Base-by-base conservation (phyloP, 1,139 yeast genomes). In the Taphrina communis region DNA sequence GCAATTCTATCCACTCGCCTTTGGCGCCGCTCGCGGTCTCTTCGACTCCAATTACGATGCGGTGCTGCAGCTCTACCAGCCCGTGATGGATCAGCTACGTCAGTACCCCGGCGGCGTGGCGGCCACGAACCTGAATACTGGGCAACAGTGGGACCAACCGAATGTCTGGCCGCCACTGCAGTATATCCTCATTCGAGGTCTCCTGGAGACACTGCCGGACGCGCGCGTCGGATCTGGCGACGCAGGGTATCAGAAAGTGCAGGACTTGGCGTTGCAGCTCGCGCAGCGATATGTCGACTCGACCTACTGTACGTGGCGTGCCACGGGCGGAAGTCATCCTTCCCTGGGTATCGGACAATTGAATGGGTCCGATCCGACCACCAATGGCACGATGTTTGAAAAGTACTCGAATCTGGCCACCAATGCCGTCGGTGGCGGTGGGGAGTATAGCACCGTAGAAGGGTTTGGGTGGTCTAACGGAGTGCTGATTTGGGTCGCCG, bases 401-500 rank as follows among this genome's bases (percentile, higher is more conserved):
- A 67, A 67, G 57, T 67, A 61, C 60, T 31, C 56, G 31, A 41
- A 55, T 41, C 25, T 19, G 17, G 67, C 61, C 7, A 67, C 46
- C 31, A 53, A 67, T 48, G 67, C 67, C 25, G 68, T 60, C 17
- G 70, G 70, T 4, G 51, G 57, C n/a, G 70, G 70, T 14, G 70
- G 70, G 14, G 70, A 67, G 51, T 67, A 66, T 51, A 41, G n/a
- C 12, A 59, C 58, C n/a, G 67, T 50, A 6, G 38, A 19, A 11
- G 70, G 70, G 7, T 67, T 67, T 41, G 70, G 67, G n/a, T 67
- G 70, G 70, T 36, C 58, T 25, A 67, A 67, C 19, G 70, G 70
- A n/a, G 62, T 62, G 11, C 31, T 67, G 39, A 36, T 67, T 19
- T 67, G 70, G 70, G n/a, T 55, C n/a, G 63, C 63, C n/a, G 63